A percentile compares a stretch with the other conserved stretches of the same genome.
Conservation (phyloP, 2,329 filamentous ascomycete species). For the Ceratocystis harringtonii region DNA sequence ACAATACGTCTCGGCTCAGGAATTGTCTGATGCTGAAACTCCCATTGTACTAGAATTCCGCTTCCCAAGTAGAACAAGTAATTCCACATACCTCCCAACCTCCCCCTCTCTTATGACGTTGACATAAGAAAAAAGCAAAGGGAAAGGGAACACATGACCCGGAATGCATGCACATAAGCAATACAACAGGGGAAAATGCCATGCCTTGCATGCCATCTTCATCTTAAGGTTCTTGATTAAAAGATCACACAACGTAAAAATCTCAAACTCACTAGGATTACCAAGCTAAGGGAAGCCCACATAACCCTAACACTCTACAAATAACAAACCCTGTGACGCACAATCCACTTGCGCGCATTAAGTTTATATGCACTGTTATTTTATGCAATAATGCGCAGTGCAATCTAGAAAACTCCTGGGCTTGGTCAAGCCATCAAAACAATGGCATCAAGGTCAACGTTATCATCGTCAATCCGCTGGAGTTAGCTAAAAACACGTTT, state of each 20-base stretch:
- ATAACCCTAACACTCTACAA: not conserved
- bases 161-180: too few relatives aligned
- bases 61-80: not conserved
- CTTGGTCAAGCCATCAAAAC: not conserved
- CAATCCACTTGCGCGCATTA: not conserved
- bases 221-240: not conserved
- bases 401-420: not conserved
- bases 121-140: not conserved
- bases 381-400: not conserved
- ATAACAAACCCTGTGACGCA: not conserved
- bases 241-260: too few relatives aligned
- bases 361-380: not conserved
- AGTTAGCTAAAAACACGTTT: too few relatives aligned
- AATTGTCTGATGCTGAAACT: not conserved
- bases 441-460: too few relatives aligned
- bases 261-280: too few relatives aligned
- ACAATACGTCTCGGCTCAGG: not conserved
- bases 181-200: too few relatives aligned
- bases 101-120: not conserved
- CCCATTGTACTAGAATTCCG: not conserved
- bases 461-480: too few relatives aligned
- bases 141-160: too few relatives aligned
- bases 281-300: fast-evolving
- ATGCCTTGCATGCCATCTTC: too few relatives aligned
- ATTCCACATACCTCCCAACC: not conserved